phyloP scores from a whole-genome alignment of 2,329 filamentous ascomycete genomes.

The Phaeomoniella chlamydospora region DNA sequence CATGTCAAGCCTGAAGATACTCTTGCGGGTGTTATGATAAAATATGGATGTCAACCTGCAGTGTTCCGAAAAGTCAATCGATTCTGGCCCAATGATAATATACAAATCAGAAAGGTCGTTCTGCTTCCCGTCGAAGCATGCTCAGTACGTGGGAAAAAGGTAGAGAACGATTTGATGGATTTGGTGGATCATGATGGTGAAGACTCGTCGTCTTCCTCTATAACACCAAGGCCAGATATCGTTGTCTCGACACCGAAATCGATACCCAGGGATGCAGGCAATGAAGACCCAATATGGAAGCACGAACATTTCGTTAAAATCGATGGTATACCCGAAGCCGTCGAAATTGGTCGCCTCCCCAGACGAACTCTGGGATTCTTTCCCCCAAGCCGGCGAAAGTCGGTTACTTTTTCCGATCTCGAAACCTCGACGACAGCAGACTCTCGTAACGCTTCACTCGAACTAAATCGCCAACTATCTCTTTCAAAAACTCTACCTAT shows the following conservation, averaged over 20 bases:
- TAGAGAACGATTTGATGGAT: slow-evolving; percentile 8
- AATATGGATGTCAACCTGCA: slow-evolving; percentile 74
- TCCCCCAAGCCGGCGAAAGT: slow-evolving; percentile 80
- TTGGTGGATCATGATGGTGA: slow-evolving; percentile 1
- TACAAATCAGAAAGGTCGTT: slow-evolving; percentile 70
- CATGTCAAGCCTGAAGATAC: slow-evolving; percentile 72
- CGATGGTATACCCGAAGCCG: slow-evolving; percentile 53
- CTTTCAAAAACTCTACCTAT: slow-evolving; percentile 14
- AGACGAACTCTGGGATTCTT: slow-evolving; percentile 78
- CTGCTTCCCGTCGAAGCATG: slow-evolving; percentile 83
- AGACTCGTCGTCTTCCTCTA: background rate
- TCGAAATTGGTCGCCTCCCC: slow-evolving; percentile 76
- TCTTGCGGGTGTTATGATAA: slow-evolving; percentile 78
- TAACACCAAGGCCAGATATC: background rate
- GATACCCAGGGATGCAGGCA: slow-evolving; percentile 24
- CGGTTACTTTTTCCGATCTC: slow-evolving; percentile 48
- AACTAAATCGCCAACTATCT: slow-evolving; percentile 14
- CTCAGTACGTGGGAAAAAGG: slow-evolving; percentile 44
- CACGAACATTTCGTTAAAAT: slow-evolving; percentile 84
- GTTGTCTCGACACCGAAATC: slow-evolving; percentile 1
- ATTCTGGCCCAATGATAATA: slow-evolving; percentile 85
- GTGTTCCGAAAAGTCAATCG: slow-evolving; percentile 77
- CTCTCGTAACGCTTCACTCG: slow-evolving; percentile 11
- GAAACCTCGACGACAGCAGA: slow-evolving; percentile 31
- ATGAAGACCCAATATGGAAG: slow-evolving; percentile 58